Evolutionary conservation across 768 basidiomycete genomes (phyloP), one percentile per base, ranked within the genome.

Genomic region (Agrocybe chaxingu): DNA sequence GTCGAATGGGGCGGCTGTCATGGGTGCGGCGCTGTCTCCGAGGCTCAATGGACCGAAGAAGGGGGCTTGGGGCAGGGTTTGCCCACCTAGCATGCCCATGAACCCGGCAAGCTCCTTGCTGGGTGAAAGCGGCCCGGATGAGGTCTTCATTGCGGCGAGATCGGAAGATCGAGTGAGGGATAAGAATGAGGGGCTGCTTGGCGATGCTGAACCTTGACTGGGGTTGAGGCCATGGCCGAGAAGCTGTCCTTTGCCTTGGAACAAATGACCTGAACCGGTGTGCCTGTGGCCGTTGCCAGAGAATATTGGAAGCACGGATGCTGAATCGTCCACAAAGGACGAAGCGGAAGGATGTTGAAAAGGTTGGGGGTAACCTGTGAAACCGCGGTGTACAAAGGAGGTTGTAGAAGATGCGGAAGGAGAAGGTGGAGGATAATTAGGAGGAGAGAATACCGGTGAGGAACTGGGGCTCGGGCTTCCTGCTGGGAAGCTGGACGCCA

Each of bases 31-130:
- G 32, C 45, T 44, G 32, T 56, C 55, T n/a, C 51, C 51, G 9
- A 55, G 48, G 43, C 50, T 60, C 33, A 60, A 48, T 9, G 54
- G 47, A 9, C 55, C 51, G 3, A 55, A 32, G 40, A 55, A 75
- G 34, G 74, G 75, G 10, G 66, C 63, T 48, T 72, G 62, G 8
- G 73, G 64, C 33, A 76, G 63, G 38, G 69, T 66, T 45, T 74
- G 66, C 13, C 74, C 74, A 29, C 70, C 68, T 18, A 70, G 59
- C 70, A 77, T 73, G 12, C 68, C 71, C 13, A 70, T 55, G 50
- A 62, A 66, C n/a, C 63, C 65, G 8, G 63, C 62, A 11, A 67
- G 58, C 41, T 68, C 69, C 56, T 67, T 62, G 24, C 58, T 57
- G 11, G 47, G 45, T 34, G 53, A 56, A 39, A 51, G 41, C 36